A percentile compares a stretch with the other conserved stretches of the same genome.
phyloP scores from a whole-genome alignment of 2,329 filamentous ascomycete species.

The Penicillium olsonii region DNA sequence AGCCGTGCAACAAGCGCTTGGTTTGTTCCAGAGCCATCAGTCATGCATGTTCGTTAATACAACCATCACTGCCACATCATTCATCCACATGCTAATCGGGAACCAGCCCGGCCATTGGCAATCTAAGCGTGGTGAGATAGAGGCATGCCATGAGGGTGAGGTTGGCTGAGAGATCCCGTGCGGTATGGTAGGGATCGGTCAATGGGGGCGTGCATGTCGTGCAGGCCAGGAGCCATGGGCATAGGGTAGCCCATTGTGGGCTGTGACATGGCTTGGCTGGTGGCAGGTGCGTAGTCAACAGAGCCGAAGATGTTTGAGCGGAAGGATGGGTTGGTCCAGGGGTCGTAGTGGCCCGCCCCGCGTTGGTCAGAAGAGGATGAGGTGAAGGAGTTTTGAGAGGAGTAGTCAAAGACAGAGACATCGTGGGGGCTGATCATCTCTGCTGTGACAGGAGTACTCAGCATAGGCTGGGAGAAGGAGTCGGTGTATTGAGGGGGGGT shows the following conservation, averaged over 20 bases:
- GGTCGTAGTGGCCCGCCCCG: constrained; percentile 25
- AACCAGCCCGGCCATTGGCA: constrained; percentile 16
- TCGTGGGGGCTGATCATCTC: constrained; percentile 34
- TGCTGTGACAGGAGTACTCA: constrained; percentile 29
- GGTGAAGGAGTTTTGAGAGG: constrained; percentile 27
- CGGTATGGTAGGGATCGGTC: constrained; percentile 29
- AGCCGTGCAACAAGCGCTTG: constrained; percentile 17
- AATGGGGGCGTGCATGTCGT: constrained; percentile 26
- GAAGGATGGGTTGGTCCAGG: constrained; percentile 34
- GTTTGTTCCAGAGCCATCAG: constrained; percentile 26
- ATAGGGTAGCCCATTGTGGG: constrained; percentile 32
- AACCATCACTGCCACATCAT: neutral
- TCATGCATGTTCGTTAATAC: constrained; percentile 30
- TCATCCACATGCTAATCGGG: constrained; percentile 13
- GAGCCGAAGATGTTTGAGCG: constrained; percentile 37
- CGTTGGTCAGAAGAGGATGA: constrained; percentile 26
- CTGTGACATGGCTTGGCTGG: constrained; percentile 27
- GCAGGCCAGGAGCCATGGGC: constrained; percentile 27
- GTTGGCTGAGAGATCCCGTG: constrained; percentile 34
- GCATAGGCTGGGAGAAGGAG: constrained; percentile 30
- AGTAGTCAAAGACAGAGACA: constrained; percentile 34
- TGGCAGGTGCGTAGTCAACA: constrained; percentile 29
- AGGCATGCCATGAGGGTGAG: constrained; percentile 28
- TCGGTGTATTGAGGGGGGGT: constrained; percentile 32
- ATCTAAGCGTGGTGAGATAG: constrained; percentile 21